Conservation (phyloP, 371 early-diverging fungal genomes). For the Apophysomyces ossiformis region DNA sequence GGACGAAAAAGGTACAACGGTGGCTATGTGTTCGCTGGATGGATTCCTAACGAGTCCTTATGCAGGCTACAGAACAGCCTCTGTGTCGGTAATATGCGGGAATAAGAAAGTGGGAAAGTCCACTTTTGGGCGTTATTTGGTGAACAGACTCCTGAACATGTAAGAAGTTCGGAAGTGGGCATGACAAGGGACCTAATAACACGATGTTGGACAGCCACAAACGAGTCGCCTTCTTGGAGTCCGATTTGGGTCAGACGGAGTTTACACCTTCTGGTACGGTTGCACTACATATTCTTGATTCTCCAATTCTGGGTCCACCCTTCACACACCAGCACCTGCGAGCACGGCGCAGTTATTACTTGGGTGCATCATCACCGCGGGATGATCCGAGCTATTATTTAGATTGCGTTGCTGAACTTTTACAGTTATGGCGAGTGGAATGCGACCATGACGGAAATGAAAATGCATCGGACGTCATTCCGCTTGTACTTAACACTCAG, state of each 20-base stretch:
- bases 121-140: conserved; percentile 65
- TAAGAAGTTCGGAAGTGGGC: conserved; percentile 28
- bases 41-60: not conserved
- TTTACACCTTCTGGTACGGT: conserved; percentile 75
- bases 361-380: conserved; percentile 69
- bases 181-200: not conserved
- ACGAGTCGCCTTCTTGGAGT: conserved; percentile 76
- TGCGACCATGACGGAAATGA: conserved; percentile 17
- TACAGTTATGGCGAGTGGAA: conserved; percentile 54
- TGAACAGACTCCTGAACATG: conserved; percentile 71
- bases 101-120: conserved; percentile 82
- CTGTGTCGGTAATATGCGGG: conserved; percentile 67
- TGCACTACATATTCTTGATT: conserved; percentile 67
- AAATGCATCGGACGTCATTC: conserved; percentile 38
- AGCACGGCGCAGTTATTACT: conserved; percentile 64
- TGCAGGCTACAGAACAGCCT: conserved; percentile 25
- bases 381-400: conserved; percentile 75
- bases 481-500: conserved; percentile 81
- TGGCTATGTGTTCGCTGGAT: not conserved
- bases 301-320: conserved; percentile 77
- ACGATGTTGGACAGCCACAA: conserved; percentile 29
- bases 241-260: conserved; percentile 85
- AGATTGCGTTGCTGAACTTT: conserved; percentile 59
- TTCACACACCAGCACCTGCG: conserved; percentile 68
- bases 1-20: conserved; percentile 16